Evolutionary conservation across 805 yeast species (phyloP), one percentile per base, ranked within the genome.

Genomic region (Kazachstania africana): DNA sequence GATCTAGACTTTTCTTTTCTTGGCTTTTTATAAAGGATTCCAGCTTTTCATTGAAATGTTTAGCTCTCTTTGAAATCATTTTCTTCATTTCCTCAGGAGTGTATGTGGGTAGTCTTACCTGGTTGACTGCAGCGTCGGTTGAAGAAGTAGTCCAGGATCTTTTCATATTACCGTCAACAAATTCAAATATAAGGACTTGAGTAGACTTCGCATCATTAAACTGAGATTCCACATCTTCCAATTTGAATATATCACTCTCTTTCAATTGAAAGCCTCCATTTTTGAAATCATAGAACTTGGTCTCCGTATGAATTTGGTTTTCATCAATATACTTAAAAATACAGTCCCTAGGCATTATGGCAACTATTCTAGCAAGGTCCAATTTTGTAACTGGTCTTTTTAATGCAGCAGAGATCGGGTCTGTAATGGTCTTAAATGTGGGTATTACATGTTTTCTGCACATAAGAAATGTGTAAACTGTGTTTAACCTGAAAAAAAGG

Each of bases 251-350:
- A 46, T 72, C 78, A 8, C 60, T 55, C 25, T 71, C 74, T 28
- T 70, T 68, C 43, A 73, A 78, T 25, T 70, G 62, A 31, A 61
- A 75, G 3, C 79, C 80, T 8, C 61, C 60, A 27, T 55, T 50
- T 3, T 56, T 52, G 41, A 55, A 59, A 27, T 50, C 53, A 40
- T 55, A 59, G 25, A 50, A 50, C 38, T 60, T 59, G 22, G 57
- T 48, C 36, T 59, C 65, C 3, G 53, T 47, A 5, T 50, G 52
- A 8, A 75, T 47, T 42, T 76, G 87, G 45, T 78, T 77, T 48
- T 78, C 84, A 50, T 87, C 95, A 27, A 79, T 75, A 50, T 81
- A 87, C 31, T 74, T 80, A 45, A 76, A 75, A 2, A 73, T 59
- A 9, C 81, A 70, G 29, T 80, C 88, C 17, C 68, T 60, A 0